Base-by-base conservation (phyloP, 495 filamentous ascomycete genomes). In the Friedmanniomyces endolithicus region DNA sequence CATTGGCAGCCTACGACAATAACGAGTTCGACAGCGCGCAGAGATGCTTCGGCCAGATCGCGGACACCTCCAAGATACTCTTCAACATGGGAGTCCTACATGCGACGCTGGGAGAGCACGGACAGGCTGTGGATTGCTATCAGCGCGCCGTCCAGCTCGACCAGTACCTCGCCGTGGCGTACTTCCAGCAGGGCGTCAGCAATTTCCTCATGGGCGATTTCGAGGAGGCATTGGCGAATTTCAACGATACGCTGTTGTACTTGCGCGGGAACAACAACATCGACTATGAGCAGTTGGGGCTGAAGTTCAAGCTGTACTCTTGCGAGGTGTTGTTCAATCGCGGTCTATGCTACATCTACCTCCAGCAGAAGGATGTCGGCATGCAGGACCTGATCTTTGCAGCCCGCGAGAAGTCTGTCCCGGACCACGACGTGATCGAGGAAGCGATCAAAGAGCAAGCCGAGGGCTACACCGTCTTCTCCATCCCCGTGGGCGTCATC, bases 61-160 rank as follows among this genome's bases (percentile, higher is more conserved):
- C 88, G 51, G 94, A 97, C 67, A 99, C 92, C 1, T 96, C 94
- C 48, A 97, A 95, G 75, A 99, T 99, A 55, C 74, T 94, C 40
- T 99, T 99, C 76, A 99, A 99, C 67, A 92, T 89, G 71, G 92
- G 94, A 50, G 92, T 99, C 47, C 97, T 99, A 67, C 87, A 92
- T 77, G 92, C 92, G 11, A 97, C 92, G 0, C 72, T 99, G n/a
- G 94, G 92, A 56, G 86, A 96, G 66, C 92, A 99, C 73, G 86
- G 87, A 61, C 86, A 83, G 75, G 92, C 92, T 61, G 92, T 98
- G 59, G 84, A 94, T 68, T 94, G 83, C 70, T 99, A 96, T 68
- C 89, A 95, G 70, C 81, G 84, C 60, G 88, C 94, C 20, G 81
- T 95, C 59, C 75, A 81, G 47, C 75, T 95, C 35, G 92, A 99